Percentiles rank a stretch among this genome's conserved stretches.
Conservation (phyloP, 176 grass and related monocot genomes). For the Eragrostis nindensis region DNA sequence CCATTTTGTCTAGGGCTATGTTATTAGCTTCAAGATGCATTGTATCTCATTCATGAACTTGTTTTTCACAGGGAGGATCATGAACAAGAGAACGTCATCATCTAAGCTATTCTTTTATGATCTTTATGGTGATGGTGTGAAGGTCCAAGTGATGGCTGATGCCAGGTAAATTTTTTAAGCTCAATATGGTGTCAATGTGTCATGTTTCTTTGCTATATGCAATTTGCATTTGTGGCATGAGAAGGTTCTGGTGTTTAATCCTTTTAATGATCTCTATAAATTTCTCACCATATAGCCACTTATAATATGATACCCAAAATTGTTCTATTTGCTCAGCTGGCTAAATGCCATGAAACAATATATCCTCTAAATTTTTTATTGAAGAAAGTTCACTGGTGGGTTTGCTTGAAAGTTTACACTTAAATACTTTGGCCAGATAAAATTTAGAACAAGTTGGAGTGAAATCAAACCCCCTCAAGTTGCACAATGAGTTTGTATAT, state of each 20-base stretch:
- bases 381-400: neutral
- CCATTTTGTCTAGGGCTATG: neutral
- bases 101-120: conserved; percentile 97
- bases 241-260: neutral
- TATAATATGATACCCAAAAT: neutral
- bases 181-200: neutral
- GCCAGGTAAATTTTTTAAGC: conserved; percentile 57
- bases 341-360: neutral
- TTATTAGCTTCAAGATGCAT: neutral
- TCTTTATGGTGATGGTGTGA: conserved; percentile 70
- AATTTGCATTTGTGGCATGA: conserved; percentile 5
- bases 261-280: neutral
- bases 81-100: conserved; percentile 90
- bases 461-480: neutral
- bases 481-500: neutral
- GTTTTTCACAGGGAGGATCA: conserved; percentile 83
- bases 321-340: neutral
- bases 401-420: neutral
- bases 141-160: conserved; percentile 97
- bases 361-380: neutral
- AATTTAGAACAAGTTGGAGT: neutral
- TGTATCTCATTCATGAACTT: conserved; percentile 21
- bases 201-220: neutral
- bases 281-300: too few relatives aligned
- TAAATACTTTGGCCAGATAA: neutral